Evolutionary conservation across 768 basidiomycete species (phyloP).

Genomic region (Tylopilus intermedius): DNA sequence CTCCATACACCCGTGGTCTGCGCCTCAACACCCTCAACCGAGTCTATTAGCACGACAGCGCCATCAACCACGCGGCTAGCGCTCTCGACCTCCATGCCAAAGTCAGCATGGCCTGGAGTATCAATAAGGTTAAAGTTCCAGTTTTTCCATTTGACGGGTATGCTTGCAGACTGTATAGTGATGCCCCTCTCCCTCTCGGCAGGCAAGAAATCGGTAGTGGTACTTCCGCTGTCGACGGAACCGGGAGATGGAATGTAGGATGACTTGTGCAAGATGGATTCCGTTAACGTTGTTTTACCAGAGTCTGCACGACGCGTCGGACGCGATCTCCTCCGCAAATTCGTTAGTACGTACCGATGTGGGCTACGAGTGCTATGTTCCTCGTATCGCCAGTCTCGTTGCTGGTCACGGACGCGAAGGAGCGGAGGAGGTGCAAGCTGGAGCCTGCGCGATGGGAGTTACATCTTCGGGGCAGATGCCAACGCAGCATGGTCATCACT

Average conservation of each 20-base stretch:
- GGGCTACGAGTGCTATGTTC: conserved; percentile 86
- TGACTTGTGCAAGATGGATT: conserved; percentile 77
- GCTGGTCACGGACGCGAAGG: conserved; percentile 18
- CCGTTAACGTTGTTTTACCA: conserved; percentile 85
- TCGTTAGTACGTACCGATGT: conserved; percentile 56
- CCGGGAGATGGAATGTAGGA: conserved; percentile 69
- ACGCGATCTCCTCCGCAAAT: not conserved
- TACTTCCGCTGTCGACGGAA: conserved; percentile 85
- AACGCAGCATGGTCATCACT: conserved; percentile 18
- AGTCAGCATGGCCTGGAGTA: conserved; percentile 90
- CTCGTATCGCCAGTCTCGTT: conserved; percentile 44
- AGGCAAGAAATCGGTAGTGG: conserved; percentile 85
- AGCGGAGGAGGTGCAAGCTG: conserved; percentile 11
- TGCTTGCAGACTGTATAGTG: conserved; percentile 89
- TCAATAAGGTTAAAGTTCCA: conserved; percentile 88
- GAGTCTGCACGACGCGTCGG: conserved; percentile 51
- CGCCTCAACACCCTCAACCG: conserved; percentile 87
- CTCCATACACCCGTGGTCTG: conserved; percentile 88
- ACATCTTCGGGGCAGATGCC: conserved; percentile 10
- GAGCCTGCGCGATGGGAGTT: not conserved
- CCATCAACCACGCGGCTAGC: conserved; percentile 88
- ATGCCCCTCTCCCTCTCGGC: conserved; percentile 88
- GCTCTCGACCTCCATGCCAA: conserved; percentile 96
- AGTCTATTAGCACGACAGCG: conserved; percentile 82
- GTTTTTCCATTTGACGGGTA: conserved; percentile 79